phyloP scores from a whole-genome alignment of 1,284 basidiomycete species.

The Apiotrichum sp. region DNA sequence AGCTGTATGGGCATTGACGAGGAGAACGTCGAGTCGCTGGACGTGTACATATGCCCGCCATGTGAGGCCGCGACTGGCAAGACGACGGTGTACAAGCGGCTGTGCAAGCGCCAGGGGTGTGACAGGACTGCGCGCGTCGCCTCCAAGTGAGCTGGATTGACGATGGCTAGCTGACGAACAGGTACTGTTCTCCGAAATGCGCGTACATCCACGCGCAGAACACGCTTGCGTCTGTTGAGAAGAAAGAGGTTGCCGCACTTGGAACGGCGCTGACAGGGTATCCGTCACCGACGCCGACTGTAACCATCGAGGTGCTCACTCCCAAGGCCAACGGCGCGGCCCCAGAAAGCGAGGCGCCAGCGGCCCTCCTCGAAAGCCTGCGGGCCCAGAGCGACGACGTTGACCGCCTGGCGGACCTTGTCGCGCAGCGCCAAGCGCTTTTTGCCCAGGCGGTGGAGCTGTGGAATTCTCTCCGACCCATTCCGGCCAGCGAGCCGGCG shows the following conservation, averaged over 20 bases:
- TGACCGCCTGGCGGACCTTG: constrained; percentile 13
- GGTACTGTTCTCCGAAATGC: constrained; percentile 39
- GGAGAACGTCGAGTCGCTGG: constrained; percentile 33
- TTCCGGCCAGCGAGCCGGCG: constrained; percentile 3
- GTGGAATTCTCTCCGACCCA: constrained; percentile 16
- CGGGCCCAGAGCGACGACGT: constrained; percentile 16
- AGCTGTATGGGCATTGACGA: constrained; percentile 34
- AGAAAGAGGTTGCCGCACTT: constrained; percentile 26
- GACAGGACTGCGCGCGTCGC: constrained; percentile 20
- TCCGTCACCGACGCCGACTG: constrained; percentile 24
- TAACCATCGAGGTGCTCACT: constrained; percentile 8
- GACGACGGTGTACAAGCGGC: constrained; percentile 30
- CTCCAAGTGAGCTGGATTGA: constrained; percentile 36
- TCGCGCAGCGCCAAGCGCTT: constrained; percentile 28
- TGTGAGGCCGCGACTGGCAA: constrained; percentile 36
- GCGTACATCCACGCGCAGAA: constrained; percentile 30
- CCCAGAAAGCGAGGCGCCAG: too few relatives aligned
- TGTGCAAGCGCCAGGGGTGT: constrained; percentile 38
- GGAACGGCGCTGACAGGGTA: constrained; percentile 10
- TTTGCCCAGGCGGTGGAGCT: constrained; percentile 19
- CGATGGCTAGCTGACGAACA: constrained; percentile 11
- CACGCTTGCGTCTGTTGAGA: constrained; percentile 22
- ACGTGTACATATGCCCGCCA: constrained; percentile 38
- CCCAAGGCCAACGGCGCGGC: neutral
- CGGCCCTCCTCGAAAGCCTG: constrained; percentile 5